phyloP scores from a whole-genome alignment of 2,329 filamentous ascomycete genomes.

The Colletotrichum orchidophilum region DNA sequence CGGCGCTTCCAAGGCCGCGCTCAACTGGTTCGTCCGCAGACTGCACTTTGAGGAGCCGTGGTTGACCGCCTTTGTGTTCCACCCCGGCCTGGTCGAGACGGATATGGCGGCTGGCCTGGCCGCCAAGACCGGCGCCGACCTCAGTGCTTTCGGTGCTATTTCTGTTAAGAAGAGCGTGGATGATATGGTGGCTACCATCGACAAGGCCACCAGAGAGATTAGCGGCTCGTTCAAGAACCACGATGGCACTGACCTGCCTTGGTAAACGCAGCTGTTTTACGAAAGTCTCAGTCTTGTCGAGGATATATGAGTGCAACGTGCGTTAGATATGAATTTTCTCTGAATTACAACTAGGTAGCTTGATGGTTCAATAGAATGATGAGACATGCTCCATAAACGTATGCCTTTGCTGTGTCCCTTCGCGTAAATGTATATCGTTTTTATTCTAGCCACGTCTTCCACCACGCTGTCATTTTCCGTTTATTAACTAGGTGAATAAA shows the following conservation, averaged over 20 bases:
- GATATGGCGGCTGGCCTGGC: slow-evolving; percentile 7
- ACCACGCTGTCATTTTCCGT: no score
- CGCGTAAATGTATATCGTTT: no score
- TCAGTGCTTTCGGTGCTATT: slow-evolving; percentile 26
- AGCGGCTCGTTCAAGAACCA: slow-evolving; percentile 32
- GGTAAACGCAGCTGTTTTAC: neutral
- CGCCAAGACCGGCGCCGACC: neutral
- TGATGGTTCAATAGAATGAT: neutral
- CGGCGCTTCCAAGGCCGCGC: slow-evolving; percentile 35
- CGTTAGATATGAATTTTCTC: no score
- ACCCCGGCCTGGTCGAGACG: slow-evolving; percentile 34
- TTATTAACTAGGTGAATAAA: no score
- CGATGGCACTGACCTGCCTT: slow-evolving; percentile 25
- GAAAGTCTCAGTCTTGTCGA: neutral
- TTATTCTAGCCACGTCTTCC: no score
- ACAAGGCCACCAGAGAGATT: slow-evolving; percentile 14
- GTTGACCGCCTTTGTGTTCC: slow-evolving; percentile 36
- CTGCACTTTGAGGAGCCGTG: slow-evolving; percentile 39
- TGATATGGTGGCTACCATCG: slow-evolving; percentile 3
- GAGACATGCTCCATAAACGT: neutral
- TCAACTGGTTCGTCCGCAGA: slow-evolving; percentile 35
- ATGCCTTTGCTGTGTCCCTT: neutral
- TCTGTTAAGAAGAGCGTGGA: slow-evolving; percentile 34
- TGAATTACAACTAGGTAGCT: neutral
- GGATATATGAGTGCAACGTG: neutral